Evolutionary conservation across 768 basidiomycete genomes (phyloP).

Genomic region (Cyclocybe cylindracea): DNA sequence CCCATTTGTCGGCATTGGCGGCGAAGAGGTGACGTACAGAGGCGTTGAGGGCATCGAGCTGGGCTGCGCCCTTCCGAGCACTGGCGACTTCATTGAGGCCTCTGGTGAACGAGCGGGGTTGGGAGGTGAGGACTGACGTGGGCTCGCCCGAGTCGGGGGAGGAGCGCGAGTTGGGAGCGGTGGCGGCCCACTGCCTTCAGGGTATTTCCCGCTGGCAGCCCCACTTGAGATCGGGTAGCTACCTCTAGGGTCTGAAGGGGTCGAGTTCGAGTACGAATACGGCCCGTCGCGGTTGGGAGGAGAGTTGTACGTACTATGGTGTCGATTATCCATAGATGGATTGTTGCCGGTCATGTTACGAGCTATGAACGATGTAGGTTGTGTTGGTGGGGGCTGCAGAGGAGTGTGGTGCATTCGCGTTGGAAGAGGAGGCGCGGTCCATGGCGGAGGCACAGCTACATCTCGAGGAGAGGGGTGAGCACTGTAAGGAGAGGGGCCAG

Average conservation of each 20-base stretch:
- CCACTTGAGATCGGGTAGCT: conserved; percentile 4
- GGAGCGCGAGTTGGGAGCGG: too few relatives aligned
- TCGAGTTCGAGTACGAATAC: conserved; percentile 1
- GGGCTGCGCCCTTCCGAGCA: too few relatives aligned
- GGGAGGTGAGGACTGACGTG: too few relatives aligned
- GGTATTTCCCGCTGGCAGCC: too few relatives aligned
- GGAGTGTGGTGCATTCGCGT: too few relatives aligned
- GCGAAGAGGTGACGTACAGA: background rate
- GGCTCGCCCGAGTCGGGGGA: too few relatives aligned
- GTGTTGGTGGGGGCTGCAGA: too few relatives aligned
- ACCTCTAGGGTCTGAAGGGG: conserved; percentile 1
- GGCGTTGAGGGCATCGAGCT: too few relatives aligned
- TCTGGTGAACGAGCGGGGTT: too few relatives aligned
- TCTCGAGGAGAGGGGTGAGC: background rate
- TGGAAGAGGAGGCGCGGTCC: too few relatives aligned
- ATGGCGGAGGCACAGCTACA: too few relatives aligned
- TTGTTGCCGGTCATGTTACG: background rate
- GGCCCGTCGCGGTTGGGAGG: background rate
- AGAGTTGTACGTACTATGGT: conserved; percentile 1
- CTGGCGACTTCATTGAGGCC: too few relatives aligned
- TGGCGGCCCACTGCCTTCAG: background rate
- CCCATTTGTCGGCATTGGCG: background rate
- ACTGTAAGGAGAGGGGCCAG: background rate
- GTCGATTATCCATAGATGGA: conserved; percentile 1
- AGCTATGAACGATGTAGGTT: background rate